Evolutionary conservation across 148 eudicot species (phyloP), one percentile per base, ranked within the genome.

Genomic region (Nepenthes gracilis): DNA sequence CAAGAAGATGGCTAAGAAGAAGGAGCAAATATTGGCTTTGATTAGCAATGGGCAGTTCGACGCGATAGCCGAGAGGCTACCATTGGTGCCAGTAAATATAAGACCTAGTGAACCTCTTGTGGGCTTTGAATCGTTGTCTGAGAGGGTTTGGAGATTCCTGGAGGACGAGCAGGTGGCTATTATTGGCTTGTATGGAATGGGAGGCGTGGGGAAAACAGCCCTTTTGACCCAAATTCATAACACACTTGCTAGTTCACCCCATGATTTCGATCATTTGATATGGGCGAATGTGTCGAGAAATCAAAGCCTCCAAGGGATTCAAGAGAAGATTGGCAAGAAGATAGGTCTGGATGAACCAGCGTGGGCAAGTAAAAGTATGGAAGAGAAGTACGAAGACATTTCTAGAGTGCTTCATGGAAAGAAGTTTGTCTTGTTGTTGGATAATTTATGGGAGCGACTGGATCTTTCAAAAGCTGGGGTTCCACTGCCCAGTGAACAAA

Each of bases 361-460:
- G 34, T 81, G 49, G 78, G 72, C 12, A 49, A 72, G 70, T 60
- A 72, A 1, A 72, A 72, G 67, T 68, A 73, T 23, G 76, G 64
- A 55, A 36, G 54, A 33, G 70, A 75, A 38, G 9, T 34, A 55
- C 73, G 59, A 43, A 72, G 58, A 12, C 65, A 67, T 77, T 40
- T 72, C 59, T 55, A 67, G 49, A 9, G 50, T 81, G 45, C 23
- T 81, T 77, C 66, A 63, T 40, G 72, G 53, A 54, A 67, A 70
- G 59, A 81, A 68, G 61, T 81, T 78, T 62, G 54, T 81, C 61
- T 58, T 81, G 9, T 35, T 81, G 35, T 47, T 78, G 9, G 85
- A 81, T 75, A 81, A 78, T 74, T 53, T 81, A 11, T 81, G 82
- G 80, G 61, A 68, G 67, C 67, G 60, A 34, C 14, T 81, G 54